phyloP scores from a whole-genome alignment of 2,329 filamentous ascomycete species.

The Madurella mycetomatis region DNA sequence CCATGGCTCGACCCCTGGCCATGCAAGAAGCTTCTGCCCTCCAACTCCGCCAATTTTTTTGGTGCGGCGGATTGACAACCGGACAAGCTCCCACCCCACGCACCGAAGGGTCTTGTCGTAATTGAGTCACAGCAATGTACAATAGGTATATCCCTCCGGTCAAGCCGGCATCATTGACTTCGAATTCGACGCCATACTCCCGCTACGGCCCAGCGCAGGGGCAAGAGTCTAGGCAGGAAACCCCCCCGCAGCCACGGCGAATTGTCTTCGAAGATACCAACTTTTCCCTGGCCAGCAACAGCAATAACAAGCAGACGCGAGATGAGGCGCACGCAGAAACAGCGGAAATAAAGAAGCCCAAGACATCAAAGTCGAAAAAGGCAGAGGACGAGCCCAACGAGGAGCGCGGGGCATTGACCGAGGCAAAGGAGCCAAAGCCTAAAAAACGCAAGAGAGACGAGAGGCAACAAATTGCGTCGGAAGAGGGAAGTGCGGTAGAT shows the following conservation, averaged over 20 bases:
- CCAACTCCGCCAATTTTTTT: not conserved
- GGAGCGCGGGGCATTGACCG: not conserved
- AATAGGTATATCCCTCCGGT: slow-evolving; percentile 25
- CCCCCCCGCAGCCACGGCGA: slow-evolving; percentile 8
- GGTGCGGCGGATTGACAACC: not conserved
- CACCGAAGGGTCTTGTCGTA: not conserved
- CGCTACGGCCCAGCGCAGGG: slow-evolving; percentile 8
- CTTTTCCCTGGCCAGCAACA: slow-evolving; percentile 3
- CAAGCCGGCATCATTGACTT: slow-evolving; percentile 6
- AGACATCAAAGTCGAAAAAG: slow-evolving; percentile 12
- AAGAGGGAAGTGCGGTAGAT: not conserved
- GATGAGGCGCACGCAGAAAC: slow-evolving; percentile 1
- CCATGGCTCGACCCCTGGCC: not conserved
- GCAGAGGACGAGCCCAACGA: not conserved
- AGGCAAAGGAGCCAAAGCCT: slow-evolving; percentile 5
- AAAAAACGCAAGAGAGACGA: slow-evolving; percentile 3
- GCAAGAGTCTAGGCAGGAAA: not conserved
- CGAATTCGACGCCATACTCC: not conserved
- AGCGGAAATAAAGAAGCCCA: slow-evolving; percentile 6
- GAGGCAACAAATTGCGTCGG: not conserved
- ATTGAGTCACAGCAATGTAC: slow-evolving; percentile 16
- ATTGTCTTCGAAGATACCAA: slow-evolving; percentile 19
- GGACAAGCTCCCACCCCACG: not conserved
- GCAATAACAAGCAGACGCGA: not conserved
- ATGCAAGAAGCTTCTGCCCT: not conserved